phyloP scores from a whole-genome alignment of 805 yeast genomes.

The Candida lessepsii region DNA sequence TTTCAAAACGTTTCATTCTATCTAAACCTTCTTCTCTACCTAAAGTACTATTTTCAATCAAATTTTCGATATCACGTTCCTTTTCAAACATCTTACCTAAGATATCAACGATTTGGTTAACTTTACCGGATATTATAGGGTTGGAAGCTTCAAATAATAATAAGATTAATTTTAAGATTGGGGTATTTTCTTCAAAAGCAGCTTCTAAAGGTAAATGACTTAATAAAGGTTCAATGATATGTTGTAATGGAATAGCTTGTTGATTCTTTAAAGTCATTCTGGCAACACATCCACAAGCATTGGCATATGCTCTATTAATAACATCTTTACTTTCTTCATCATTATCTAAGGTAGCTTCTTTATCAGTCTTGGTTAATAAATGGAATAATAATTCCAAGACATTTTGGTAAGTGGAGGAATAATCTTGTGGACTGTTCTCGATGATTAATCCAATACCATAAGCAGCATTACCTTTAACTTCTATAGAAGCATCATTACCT shows the following conservation, averaged over 20 bases:
- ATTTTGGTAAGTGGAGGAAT: slow-evolving; percentile 61
- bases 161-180: slow-evolving; percentile 77
- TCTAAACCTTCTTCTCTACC: slow-evolving; percentile 85
- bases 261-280: slow-evolving; percentile 79
- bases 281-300: slow-evolving; percentile 96
- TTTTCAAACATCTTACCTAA: slow-evolving; percentile 71
- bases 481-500: slow-evolving; percentile 72
- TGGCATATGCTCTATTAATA: slow-evolving; percentile 81
- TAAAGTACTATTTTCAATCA: slow-evolving; percentile 70
- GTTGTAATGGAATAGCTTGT: slow-evolving; percentile 66
- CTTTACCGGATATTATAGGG: slow-evolving; percentile 51
- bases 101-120: slow-evolving; percentile 62
- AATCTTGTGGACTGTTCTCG: slow-evolving; percentile 54
- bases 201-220: slow-evolving; percentile 81
- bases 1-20: slow-evolving; percentile 73
- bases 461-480: slow-evolving; percentile 92
- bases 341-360: slow-evolving; percentile 45
- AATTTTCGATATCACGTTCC: slow-evolving; percentile 70
- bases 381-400: slow-evolving; percentile 75
- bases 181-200: slow-evolving; percentile 90
- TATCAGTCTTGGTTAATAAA: slow-evolving; percentile 67
- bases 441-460: slow-evolving; percentile 87
- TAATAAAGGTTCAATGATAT: slow-evolving; percentile 73
- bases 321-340: slow-evolving; percentile 78
- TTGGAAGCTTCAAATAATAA: slow-evolving; percentile 66